Evolutionary conservation across 441 rosid species (phyloP).

Genomic region (Manihot esculenta): DNA sequence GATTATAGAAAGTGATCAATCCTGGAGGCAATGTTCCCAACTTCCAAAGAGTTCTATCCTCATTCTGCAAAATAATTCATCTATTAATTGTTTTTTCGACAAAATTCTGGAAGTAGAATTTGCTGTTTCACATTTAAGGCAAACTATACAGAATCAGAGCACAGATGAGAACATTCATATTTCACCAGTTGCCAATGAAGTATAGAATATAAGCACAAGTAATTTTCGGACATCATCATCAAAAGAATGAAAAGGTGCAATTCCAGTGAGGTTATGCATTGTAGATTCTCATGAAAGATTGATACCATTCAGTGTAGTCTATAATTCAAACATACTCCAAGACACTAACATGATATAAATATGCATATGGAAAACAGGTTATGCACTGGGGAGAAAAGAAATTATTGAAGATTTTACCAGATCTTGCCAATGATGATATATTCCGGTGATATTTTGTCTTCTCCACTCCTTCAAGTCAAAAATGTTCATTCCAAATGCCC

Average conservation of each 20-base stretch:
- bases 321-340: background rate
- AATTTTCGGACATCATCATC: background rate
- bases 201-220: background rate
- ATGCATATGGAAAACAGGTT: background rate
- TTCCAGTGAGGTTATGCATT: too few relatives aligned
- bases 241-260: background rate
- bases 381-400: background rate
- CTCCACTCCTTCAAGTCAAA: constrained; percentile 94
- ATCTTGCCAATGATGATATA: constrained; percentile 95
- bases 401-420: constrained; percentile 48
- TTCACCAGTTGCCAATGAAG: background rate
- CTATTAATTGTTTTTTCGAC: constrained; percentile 23
- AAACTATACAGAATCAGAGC: background rate
- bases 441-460: constrained; percentile 76
- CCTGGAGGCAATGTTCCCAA: constrained; percentile 96
- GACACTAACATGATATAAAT: background rate
- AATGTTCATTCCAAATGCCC: constrained; percentile 99
- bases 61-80: constrained; percentile 62
- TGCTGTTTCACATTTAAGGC: background rate
- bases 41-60: constrained; percentile 95
- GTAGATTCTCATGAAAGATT: background rate
- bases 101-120: background rate
- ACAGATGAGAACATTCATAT: background rate
- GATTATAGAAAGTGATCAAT: constrained; percentile 87
- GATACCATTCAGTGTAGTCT: background rate